These are phyloP conservation scores for Aspergillus aculeatus DNA, from an alignment of 2,329 filamentous ascomycete species.

Conservation along the genomic window DNA sequence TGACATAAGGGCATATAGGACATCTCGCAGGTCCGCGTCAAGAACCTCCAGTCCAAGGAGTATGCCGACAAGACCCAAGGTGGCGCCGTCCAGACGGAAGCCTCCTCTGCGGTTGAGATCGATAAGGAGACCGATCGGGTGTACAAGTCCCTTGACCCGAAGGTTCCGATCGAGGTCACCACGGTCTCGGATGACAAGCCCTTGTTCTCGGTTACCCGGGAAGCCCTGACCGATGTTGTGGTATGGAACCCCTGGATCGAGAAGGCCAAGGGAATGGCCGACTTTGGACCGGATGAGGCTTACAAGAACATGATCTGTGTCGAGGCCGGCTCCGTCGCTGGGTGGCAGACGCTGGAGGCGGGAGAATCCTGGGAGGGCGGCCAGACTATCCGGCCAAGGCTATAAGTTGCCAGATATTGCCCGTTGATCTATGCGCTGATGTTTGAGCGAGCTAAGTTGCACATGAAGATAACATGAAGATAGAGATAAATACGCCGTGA, in stretches of 20 bases:
- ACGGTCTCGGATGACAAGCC: constrained; percentile 55
- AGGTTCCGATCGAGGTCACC: constrained; percentile 36
- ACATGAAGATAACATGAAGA: constrained; percentile 1
- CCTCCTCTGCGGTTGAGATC: constrained; percentile 65
- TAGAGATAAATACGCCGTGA: not conserved
- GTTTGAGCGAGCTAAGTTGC: not conserved
- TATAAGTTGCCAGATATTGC: constrained; percentile 17
- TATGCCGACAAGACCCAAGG: constrained; percentile 84
- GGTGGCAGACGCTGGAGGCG: constrained; percentile 80
- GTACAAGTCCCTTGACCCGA: constrained; percentile 66
- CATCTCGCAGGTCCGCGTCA: constrained; percentile 69
- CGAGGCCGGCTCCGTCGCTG: constrained; percentile 80
- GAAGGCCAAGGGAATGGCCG: constrained; percentile 76
- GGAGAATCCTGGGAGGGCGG: constrained; percentile 69
- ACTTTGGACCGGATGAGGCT: constrained; percentile 85
- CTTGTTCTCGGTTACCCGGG: constrained; percentile 71
- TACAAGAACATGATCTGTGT: constrained; percentile 94
- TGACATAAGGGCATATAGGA: constrained; percentile 56
- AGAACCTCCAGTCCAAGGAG: constrained; percentile 70
- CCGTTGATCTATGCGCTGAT: not conserved
- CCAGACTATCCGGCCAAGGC: constrained; percentile 53
- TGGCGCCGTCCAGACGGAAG: constrained; percentile 62
- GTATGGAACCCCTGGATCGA: constrained; percentile 97
- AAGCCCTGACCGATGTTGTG: constrained; percentile 83
- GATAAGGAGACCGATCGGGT: constrained; percentile 81